Percentiles rank a stretch among this genome's conserved stretches.
Conservation (phyloP, 441 rosid species). For the Kokia cookei region DNA sequence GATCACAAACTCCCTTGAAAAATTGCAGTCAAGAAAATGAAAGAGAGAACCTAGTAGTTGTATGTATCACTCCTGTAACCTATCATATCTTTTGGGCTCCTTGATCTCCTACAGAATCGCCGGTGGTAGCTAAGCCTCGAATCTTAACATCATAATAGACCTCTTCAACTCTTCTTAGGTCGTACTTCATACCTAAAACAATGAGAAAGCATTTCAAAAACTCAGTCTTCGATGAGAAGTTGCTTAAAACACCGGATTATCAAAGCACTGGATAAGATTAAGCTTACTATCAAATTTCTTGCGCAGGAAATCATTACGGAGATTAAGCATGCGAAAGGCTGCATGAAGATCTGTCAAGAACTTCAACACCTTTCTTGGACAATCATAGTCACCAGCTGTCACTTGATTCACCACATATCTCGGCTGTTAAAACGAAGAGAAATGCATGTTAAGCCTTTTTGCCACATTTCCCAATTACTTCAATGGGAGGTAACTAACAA, state of each 20-base stretch:
- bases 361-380: constrained; percentile 81
- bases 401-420: constrained; percentile 92
- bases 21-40: not conserved
- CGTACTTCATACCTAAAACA: constrained; percentile 72
- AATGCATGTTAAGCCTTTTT: not conserved
- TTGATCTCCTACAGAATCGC: constrained; percentile 29
- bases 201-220: not conserved
- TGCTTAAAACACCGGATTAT: not conserved
- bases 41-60: not conserved
- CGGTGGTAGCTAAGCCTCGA: constrained; percentile 51
- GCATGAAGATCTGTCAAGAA: constrained; percentile 90
- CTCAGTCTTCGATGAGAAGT: not conserved
- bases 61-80: not conserved
- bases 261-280: not conserved
- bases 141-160: constrained; percentile 83
- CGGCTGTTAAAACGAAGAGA: constrained; percentile 46
- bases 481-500: not conserved
- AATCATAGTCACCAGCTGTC: constrained; percentile 86
- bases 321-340: constrained; percentile 90
- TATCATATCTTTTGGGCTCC: constrained; percentile 32
- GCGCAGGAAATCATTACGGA: constrained; percentile 92
- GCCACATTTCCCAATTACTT: not conserved
- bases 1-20: not conserved
- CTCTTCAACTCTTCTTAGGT: constrained; percentile 76
- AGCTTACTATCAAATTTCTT: constrained; percentile 87